Evolutionary conservation across 2,329 filamentous ascomycete genomes (phyloP), one percentile per base, ranked within the genome.

Genomic region (Colletotrichum incanum): DNA sequence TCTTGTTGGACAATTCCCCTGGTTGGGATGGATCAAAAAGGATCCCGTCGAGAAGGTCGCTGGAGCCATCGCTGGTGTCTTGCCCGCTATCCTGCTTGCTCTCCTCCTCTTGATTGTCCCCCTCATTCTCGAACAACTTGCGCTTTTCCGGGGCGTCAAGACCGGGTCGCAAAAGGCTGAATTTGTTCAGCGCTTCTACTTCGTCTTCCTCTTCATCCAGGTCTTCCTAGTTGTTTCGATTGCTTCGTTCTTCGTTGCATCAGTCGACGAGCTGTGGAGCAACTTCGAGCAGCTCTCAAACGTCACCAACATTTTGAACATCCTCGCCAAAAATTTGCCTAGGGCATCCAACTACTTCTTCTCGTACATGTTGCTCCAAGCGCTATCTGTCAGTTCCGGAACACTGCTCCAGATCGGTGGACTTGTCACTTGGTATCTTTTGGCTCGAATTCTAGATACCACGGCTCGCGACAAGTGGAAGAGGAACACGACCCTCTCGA

Each of bases 321-420:
- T 93, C 0, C 84, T 99, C 37, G 96, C 96, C 0, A 81, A 86
- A 14, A 96, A 95, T 72, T 85, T 99, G 6, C 96, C 96, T 2
- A 93, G 91, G 76, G 93, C 95, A 0, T 93, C 94, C 76, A 98
- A 98, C 79, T 99, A 98, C 82, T 99, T 98, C 86, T 98, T 98
- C 86, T 96, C 94, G 1, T 99, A 99, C 88, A 95, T 99, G 91
- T 93, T 98, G 79, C 91, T 99, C 12, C 96, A 98, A 78, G 94
- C 95, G 0, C 87, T 98, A 77, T 95, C 94, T 74, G 95, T 94
- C 74, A 98, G 95, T 80, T 96, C 96, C 1, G 95, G 93, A 80
- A 96, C 94, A 1, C 86, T 98, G 5, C 85, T 98, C 16, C 96
- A 98, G 78, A 89, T 97, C 31, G 91, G 90, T n/a, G 90, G 91